phyloP scores from a whole-genome alignment of 495 filamentous ascomycete genomes.

The Penicillium herquei region DNA sequence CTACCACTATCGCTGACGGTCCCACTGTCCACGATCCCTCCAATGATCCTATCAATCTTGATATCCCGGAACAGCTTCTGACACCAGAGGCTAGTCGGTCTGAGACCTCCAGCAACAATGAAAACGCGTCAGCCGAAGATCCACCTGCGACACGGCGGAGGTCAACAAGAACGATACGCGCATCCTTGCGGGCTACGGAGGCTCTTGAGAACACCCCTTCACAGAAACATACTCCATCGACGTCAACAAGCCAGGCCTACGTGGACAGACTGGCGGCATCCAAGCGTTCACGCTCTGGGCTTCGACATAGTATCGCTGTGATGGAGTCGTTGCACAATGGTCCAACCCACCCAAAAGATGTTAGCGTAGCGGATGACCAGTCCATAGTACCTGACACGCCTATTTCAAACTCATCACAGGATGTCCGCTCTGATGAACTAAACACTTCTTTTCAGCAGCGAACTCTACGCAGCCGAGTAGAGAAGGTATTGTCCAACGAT shows the following conservation, averaged over 20 bases:
- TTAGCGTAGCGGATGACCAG: slow-evolving; percentile 35
- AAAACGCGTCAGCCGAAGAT: slow-evolving; percentile 43
- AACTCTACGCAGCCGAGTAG: slow-evolving; percentile 49
- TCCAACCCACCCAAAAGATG: slow-evolving; percentile 27
- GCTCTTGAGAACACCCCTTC: slow-evolving; percentile 25
- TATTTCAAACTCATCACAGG: slow-evolving; percentile 41
- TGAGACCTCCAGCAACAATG: slow-evolving; percentile 51
- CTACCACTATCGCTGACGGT: slow-evolving; percentile 35
- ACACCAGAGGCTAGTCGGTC: slow-evolving; percentile 49
- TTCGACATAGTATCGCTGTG: slow-evolving; percentile 45
- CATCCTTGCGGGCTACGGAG: slow-evolving; percentile 34
- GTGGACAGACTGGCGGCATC: slow-evolving; percentile 31
- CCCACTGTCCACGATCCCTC: slow-evolving; percentile 25
- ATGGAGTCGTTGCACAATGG: slow-evolving; percentile 44
- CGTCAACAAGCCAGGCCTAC: slow-evolving; percentile 40
- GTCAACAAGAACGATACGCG: slow-evolving; percentile 46
- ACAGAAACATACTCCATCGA: slow-evolving; percentile 31
- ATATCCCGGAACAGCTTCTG: slow-evolving; percentile 45
- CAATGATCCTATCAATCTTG: slow-evolving; percentile 40
- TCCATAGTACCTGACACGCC: slow-evolving; percentile 40
- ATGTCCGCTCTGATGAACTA: slow-evolving; percentile 36
- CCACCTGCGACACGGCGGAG: slow-evolving; percentile 35
- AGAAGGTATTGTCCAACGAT: slow-evolving; percentile 46
- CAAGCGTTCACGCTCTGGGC: slow-evolving; percentile 35
- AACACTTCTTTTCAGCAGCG: slow-evolving; percentile 39